Evolutionary conservation across 495 filamentous ascomycete genomes (phyloP).

Genomic region (Cercophora samala): DNA sequence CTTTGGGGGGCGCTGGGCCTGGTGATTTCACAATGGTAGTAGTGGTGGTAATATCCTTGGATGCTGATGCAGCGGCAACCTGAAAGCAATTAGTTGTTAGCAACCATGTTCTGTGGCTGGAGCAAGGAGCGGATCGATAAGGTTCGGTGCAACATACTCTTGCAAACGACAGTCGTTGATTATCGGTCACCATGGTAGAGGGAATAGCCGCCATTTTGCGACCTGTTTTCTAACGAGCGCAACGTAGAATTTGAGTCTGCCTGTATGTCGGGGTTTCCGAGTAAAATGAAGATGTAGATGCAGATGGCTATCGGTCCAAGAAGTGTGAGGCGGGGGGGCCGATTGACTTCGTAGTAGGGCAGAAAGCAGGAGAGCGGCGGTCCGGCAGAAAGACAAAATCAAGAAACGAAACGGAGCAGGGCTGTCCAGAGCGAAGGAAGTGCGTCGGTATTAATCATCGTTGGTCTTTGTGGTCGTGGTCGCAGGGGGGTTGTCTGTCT

Average conservation of each 20-base stretch:
- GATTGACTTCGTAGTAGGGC: slow-evolving; percentile 11
- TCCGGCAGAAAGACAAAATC: slow-evolving; percentile 32
- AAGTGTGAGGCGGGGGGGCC: slow-evolving; percentile 11
- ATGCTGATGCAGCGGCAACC: slow-evolving; percentile 52
- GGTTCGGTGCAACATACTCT: slow-evolving; percentile 50
- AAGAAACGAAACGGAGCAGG: slow-evolving; percentile 49
- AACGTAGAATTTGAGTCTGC: neutral
- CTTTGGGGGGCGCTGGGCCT: slow-evolving; percentile 10
- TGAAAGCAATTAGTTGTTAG: slow-evolving; percentile 2
- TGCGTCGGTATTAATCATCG: slow-evolving; percentile 49
- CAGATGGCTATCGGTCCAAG: slow-evolving; percentile 5
- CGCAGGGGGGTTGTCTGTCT: slow-evolving; percentile 8
- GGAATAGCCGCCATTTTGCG: slow-evolving; percentile 31
- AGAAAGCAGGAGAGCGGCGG: slow-evolving; percentile 6
- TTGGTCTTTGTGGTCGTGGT: slow-evolving; percentile 23
- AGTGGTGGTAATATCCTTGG: slow-evolving; percentile 42
- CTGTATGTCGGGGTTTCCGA: neutral
- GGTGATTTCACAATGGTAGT: slow-evolving; percentile 29
- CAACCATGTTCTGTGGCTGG: neutral
- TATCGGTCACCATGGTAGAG: slow-evolving; percentile 44
- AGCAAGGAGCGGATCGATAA: neutral
- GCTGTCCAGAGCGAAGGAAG: slow-evolving; percentile 46
- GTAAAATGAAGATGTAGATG: neutral
- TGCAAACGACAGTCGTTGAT: slow-evolving; percentile 52
- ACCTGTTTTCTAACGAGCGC: slow-evolving; percentile 2